Conservation (phyloP, 176 grass and related monocot genomes). For the Phyllostachys edulis region DNA sequence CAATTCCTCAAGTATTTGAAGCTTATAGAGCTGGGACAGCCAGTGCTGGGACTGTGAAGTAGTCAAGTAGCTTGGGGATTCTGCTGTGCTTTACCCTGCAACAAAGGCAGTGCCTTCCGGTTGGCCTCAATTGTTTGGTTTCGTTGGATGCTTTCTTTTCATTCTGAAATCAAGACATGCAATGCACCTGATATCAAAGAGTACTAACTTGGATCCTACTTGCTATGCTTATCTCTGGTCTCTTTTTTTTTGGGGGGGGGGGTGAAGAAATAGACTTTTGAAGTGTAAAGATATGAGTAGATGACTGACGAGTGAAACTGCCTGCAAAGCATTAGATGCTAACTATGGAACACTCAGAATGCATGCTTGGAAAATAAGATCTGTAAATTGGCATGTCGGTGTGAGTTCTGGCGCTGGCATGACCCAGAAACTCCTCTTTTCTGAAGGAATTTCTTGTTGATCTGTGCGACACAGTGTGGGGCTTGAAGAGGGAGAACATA, state of each 20-base stretch:
- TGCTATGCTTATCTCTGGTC: neutral
- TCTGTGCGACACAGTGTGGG: too few species aligned
- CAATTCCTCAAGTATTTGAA: slow-evolving; percentile 36
- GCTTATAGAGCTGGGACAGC: slow-evolving; percentile 37
- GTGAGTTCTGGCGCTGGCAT: too few species aligned
- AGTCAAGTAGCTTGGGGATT: slow-evolving; percentile 10
- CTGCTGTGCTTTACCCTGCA: neutral
- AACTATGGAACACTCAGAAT: neutral
- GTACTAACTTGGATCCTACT: neutral
- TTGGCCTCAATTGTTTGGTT: neutral
- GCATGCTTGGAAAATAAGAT: neutral
- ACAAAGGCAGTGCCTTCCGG: neutral
- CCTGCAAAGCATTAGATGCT: neutral
- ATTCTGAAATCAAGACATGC: neutral
- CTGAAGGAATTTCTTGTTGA: too few species aligned
- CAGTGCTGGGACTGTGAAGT: neutral
- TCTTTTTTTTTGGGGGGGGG: neutral
- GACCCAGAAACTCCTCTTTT: too few species aligned
- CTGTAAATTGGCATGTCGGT: neutral
- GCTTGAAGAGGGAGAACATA: too few species aligned
- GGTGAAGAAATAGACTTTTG: neutral
- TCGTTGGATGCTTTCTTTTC: neutral
- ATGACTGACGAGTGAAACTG: neutral
- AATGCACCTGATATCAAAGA: neutral
- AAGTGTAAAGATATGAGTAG: neutral